Evolutionary conservation across 192 early-diverging fungal species (phyloP), one percentile per base, ranked within the genome.

Genomic region (Coemansia aciculifera): DNA sequence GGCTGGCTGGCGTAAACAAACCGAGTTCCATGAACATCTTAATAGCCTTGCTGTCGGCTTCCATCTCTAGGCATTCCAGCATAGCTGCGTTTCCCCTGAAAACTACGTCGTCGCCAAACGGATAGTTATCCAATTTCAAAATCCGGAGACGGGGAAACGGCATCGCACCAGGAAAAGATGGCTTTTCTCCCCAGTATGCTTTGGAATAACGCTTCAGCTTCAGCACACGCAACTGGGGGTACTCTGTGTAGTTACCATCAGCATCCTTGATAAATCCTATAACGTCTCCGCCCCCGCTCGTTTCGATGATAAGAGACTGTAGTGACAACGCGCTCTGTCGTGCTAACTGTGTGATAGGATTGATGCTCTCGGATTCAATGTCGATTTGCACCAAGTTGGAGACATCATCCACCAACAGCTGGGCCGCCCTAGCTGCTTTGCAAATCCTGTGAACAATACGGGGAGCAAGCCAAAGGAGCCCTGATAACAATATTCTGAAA

Each of bases 21-120:
- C 44, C 32, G 19, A n/a, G 27, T 17, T 46, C 29, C 17, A 15
- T 31, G 31, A 64, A 32, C 48, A 64, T 64, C 5, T 19, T 15
- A 12, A 32, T 19, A 12, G 36, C 27, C 48, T 17, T 7, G 32
- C 36, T 11, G 49, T 17, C 36, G 36, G 36, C 36, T 9, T 36
- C 7, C 36, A 36, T 9, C 6, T 36, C 36, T 36, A 36, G 36
- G 19, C 27, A 21, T 21, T 64, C 63, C 1, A 64, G 29, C n/a
- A 34, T 36, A 31, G 29, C 36, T 29, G 13, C 11, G 31, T 64
- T 64, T 5, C 46, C 48, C 3, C 63, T 48, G 27, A 64, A 64
- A 23, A 64, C 17, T 3, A 29, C 32, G 27, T 64, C 63, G 31
- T 64, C 21, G 63, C 19, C 63, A 32, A 64, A 64, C 19, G 48